These are phyloP conservation scores for Lachancea nothofagi DNA, from an alignment of 805 yeast species.

Conservation along the genomic window DNA sequence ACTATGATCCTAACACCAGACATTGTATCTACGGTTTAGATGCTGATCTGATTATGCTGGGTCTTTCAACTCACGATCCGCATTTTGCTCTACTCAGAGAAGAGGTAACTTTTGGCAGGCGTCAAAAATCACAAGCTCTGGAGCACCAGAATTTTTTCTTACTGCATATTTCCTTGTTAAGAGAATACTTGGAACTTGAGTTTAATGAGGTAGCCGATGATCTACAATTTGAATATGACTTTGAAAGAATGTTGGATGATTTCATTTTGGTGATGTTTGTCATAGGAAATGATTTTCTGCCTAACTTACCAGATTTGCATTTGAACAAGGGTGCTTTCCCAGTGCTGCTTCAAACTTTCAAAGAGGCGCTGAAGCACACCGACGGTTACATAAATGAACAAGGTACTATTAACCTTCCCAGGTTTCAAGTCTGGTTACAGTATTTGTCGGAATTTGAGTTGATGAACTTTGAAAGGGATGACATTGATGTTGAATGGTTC, in stretches of 20 bases:
- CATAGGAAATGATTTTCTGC: conserved; percentile 96
- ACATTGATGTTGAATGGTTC: conserved; percentile 86
- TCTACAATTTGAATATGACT: conserved; percentile 62
- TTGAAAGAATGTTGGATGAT: conserved; percentile 88
- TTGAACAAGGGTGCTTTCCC: conserved; percentile 96
- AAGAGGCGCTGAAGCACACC: conserved; percentile 60
- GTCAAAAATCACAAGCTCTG: conserved; percentile 42
- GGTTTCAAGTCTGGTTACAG: conserved; percentile 72
- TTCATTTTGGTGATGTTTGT: conserved; percentile 88
- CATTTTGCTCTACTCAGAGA: conserved; percentile 92
- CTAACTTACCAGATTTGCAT: conserved; percentile 90
- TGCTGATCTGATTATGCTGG: conserved; percentile 93
- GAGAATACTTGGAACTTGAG: conserved; percentile 89
- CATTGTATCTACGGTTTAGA: conserved; percentile 95
- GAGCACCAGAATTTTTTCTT: conserved; percentile 77
- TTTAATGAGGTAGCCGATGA: conserved; percentile 63
- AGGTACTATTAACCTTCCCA: conserved; percentile 72
- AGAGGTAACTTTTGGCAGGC: conserved; percentile 82
- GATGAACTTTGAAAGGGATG: conserved; percentile 78
- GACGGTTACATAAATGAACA: conserved; percentile 83
- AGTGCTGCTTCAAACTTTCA: conserved; percentile 81
- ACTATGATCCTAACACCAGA: conserved; percentile 72
- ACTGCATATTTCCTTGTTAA: conserved; percentile 76
- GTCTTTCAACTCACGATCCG: conserved; percentile 89
- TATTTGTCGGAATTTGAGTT: conserved; percentile 74